These are phyloP conservation scores for Kazachstania martiniae DNA, from an alignment of 805 yeast genomes.

Conservation along the genomic window DNA sequence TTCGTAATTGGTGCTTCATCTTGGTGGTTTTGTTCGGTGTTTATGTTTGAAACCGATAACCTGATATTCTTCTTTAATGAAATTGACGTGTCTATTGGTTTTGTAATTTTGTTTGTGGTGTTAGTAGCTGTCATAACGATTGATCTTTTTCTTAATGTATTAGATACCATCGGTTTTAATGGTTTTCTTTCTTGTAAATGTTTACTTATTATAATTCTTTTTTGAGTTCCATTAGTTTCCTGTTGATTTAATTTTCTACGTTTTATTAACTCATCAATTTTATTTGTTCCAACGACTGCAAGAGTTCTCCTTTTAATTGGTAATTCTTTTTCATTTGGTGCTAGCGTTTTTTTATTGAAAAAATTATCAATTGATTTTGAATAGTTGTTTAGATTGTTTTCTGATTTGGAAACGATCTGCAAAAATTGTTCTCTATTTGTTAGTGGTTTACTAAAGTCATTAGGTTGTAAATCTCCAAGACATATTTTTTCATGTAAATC, in stretches of 20 bases:
- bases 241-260: slow-evolving; percentile 16
- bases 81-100: too few relatives aligned
- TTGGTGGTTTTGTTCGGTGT: too few relatives aligned
- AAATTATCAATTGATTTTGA: slow-evolving; percentile 14
- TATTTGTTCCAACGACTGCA: slow-evolving; percentile 11
- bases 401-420: slow-evolving; percentile 20
- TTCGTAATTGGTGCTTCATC: neutral
- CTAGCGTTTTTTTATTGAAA: slow-evolving; percentile 7
- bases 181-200: too few relatives aligned
- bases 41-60: too few relatives aligned
- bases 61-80: too few relatives aligned
- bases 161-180: too few relatives aligned
- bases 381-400: neutral
- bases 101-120: too few relatives aligned
- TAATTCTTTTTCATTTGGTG: too few relatives aligned
- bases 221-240: too few relatives aligned
- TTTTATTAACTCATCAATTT: slow-evolving; percentile 13
- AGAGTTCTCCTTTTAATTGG: too few relatives aligned
- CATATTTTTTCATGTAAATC: slow-evolving; percentile 48
- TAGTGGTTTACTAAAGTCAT: slow-evolving; percentile 26
- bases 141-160: too few relatives aligned
- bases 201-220: neutral
- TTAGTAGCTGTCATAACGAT: too few relatives aligned
- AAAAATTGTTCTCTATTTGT: slow-evolving; percentile 24
- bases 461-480: slow-evolving; percentile 57